Percentiles rank a stretch among this genome's conserved stretches.
Evolutionary conservation across 2,329 filamentous ascomycete species (phyloP).

Genomic region (Ceratocystis lukuohia): DNA sequence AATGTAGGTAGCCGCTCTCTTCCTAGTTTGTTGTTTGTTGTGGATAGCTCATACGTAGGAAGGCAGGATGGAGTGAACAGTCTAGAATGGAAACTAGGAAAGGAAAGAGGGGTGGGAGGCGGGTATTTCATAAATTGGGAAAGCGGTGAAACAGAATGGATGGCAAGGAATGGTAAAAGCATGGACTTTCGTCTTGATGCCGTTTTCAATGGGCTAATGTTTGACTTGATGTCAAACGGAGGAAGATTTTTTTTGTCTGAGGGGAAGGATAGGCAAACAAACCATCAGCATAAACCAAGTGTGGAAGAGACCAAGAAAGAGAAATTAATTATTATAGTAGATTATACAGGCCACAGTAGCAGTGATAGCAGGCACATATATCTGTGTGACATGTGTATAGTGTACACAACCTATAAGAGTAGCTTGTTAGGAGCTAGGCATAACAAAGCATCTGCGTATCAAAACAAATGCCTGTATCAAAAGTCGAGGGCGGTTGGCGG

Average conservation of each 20-base stretch:
- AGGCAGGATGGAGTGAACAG: slow-evolving; percentile 2
- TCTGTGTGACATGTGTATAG: background rate
- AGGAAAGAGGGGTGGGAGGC: slow-evolving; percentile 9
- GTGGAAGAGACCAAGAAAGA: too few species aligned
- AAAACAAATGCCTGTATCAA: background rate
- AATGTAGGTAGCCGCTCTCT: slow-evolving; percentile 4
- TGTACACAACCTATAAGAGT: background rate
- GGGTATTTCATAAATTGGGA: slow-evolving; percentile 8
- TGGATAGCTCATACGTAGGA: background rate
- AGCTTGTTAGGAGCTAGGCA: too few species aligned
- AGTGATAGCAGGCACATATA: background rate
- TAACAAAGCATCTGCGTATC: too few species aligned
- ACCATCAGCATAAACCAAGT: too few species aligned
- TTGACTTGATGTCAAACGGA: background rate
- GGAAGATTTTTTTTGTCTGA: background rate
- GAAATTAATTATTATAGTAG: too few species aligned
- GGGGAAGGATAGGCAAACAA: background rate
- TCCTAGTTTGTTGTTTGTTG: slow-evolving; percentile 8
- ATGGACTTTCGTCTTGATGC: background rate
- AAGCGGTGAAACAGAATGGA: slow-evolving; percentile 13
- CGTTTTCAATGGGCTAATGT: background rate
- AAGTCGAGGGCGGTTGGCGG: background rate
- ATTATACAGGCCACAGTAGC: too few species aligned
- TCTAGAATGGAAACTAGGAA: slow-evolving; percentile 14
- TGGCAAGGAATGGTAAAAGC: background rate